phyloP scores from a whole-genome alignment of 345 rosid species.

The Stellera chamaejasme region DNA sequence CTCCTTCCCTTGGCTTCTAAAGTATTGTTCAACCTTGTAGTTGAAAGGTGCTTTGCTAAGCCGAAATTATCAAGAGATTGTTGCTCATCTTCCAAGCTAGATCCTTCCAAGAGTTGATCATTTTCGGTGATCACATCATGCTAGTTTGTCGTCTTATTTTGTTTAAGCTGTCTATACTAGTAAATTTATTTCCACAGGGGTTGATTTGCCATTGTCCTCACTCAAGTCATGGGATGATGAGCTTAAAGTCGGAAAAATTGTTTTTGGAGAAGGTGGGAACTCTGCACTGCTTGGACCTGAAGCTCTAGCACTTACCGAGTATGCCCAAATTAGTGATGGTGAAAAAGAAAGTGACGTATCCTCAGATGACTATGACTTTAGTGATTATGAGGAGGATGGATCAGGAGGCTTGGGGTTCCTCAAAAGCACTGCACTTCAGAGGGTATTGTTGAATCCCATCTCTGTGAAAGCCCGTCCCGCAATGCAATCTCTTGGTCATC shows the following conservation, averaged over 20 bases:
- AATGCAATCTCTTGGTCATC: constrained; percentile 78
- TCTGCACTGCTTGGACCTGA: constrained; percentile 51
- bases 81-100: no score
- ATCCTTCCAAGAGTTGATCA: no score
- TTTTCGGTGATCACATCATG: no score
- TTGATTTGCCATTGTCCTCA: constrained; percentile 66
- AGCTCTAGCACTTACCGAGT: constrained; percentile 47
- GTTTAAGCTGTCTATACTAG: constrained; percentile 3
- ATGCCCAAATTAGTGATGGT: constrained; percentile 45
- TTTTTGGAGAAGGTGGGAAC: constrained; percentile 66
- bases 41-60: no score
- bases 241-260: constrained; percentile 46
- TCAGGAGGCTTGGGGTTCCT: constrained; percentile 65
- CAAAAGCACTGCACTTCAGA: constrained; percentile 37
- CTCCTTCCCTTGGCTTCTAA: no score
- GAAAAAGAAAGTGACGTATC: constrained; percentile 55
- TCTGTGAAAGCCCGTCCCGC: constrained; percentile 75
- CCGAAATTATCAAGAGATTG: no score
- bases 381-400: constrained; percentile 54
- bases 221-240: constrained; percentile 86
- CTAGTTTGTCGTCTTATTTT: neutral
- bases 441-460: constrained; percentile 71
- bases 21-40: no score
- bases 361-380: constrained; percentile 44
- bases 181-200: constrained; percentile 35